phyloP scores from a whole-genome alignment of 208 protist genomes.

The Porcisia hertigi region DNA sequence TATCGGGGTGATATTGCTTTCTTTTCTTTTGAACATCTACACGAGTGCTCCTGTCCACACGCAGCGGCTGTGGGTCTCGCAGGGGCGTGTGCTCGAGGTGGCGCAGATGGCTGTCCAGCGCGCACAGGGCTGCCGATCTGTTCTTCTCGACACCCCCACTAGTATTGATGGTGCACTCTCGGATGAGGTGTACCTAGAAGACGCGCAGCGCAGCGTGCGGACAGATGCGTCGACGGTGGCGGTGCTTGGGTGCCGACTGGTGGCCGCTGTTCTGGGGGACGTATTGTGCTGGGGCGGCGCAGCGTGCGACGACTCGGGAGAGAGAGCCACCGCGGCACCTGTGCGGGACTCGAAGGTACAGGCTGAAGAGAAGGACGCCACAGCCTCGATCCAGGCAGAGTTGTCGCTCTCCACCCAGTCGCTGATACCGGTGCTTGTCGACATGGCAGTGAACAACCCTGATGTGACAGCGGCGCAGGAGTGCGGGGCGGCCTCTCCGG shows the following conservation, averaged over 20 bases:
- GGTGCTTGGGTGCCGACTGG: conserved; percentile 66
- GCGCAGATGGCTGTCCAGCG: conserved; percentile 36
- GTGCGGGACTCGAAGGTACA: conserved; percentile 23
- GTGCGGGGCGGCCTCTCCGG: conserved; percentile 46
- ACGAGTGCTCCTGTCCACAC: conserved; percentile 15
- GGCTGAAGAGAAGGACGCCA: conserved; percentile 1
- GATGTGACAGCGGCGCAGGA: conserved; percentile 51
- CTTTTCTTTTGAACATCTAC: conserved; percentile 55
- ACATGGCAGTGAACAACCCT: conserved; percentile 69
- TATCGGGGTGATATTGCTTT: conserved; percentile 47
- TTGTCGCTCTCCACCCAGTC: conserved; percentile 29
- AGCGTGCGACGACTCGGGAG: neutral
- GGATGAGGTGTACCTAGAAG: conserved; percentile 80
- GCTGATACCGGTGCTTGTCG: conserved; percentile 57
- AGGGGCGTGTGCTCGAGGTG: conserved; percentile 26
- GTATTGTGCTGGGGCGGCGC: conserved; percentile 28
- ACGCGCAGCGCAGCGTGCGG: conserved; percentile 43
- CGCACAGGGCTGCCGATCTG: conserved; percentile 43
- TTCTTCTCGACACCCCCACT: conserved; percentile 61
- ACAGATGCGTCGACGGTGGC: conserved; percentile 60
- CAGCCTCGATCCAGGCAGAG: conserved; percentile 27
- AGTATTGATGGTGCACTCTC: conserved; percentile 63
- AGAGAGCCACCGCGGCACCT: neutral
- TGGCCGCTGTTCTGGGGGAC: conserved; percentile 49
- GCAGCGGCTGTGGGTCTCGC: conserved; percentile 40